Evolutionary conservation across 306 rosid species (phyloP).

Genomic region (Delonix regia): DNA sequence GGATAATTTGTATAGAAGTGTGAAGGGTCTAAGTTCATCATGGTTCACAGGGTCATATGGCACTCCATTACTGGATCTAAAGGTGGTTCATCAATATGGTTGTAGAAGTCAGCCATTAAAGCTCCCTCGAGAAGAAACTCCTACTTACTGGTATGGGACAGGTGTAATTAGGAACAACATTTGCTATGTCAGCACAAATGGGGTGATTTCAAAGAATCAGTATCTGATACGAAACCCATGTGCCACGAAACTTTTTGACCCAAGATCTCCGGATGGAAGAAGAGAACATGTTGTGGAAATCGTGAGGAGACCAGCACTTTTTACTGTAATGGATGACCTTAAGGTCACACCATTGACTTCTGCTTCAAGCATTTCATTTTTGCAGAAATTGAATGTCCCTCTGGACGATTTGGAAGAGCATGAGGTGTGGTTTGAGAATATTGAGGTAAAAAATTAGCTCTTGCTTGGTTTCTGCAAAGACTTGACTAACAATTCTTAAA

Average conservation of each 20-base stretch:
- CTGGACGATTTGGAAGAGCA: conserved; percentile 48
- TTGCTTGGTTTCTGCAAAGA: background rate
- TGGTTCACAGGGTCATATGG: background rate
- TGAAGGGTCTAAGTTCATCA: background rate
- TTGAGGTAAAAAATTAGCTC: conserved; percentile 21
- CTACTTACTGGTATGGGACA: background rate
- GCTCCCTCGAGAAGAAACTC: background rate
- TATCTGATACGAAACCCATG: background rate
- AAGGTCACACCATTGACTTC: conserved; percentile 30
- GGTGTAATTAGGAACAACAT: background rate
- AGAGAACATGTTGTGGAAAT: conserved; percentile 25
- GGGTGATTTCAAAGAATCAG: conserved; percentile 24
- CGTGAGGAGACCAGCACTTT: conserved; percentile 41
- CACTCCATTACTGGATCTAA: background rate
- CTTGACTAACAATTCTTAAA: too few relatives aligned
- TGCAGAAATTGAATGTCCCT: conserved; percentile 36
- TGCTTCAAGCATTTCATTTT: conserved; percentile 37
- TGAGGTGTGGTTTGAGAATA: conserved; percentile 10
- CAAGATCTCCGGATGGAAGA: conserved; percentile 32
- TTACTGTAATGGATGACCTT: conserved; percentile 44
- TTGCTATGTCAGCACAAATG: background rate
- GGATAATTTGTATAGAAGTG: conserved; percentile 15
- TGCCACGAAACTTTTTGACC: conserved; percentile 34
- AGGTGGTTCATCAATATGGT: background rate
- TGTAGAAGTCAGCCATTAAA: background rate